Conservation (phyloP, 2,329 filamentous ascomycete genomes). For the Xylariaceae sp. region DNA sequence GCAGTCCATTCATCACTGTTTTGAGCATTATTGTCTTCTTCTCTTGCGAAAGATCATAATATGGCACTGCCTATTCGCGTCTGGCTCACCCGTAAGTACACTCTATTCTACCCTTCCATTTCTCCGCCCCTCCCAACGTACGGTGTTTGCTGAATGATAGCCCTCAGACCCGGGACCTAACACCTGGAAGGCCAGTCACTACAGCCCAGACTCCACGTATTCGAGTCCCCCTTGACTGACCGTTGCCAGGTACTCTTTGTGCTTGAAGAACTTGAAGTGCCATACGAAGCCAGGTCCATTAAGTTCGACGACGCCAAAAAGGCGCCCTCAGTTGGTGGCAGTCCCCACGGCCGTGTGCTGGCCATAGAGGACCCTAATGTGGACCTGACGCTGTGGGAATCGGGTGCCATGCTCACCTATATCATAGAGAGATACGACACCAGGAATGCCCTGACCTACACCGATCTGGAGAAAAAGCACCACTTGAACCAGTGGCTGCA, state of each 20-base stretch:
- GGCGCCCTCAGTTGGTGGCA: slow-evolving; percentile 10
- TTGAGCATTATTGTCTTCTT: too few relatives aligned
- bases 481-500: slow-evolving; percentile 35
- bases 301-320: slow-evolving; percentile 10
- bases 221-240: background rate
- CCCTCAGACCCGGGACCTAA: slow-evolving; percentile 5
- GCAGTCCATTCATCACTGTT: too few relatives aligned
- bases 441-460: slow-evolving; percentile 30
- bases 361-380: slow-evolving; percentile 40
- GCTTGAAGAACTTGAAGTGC: slow-evolving; percentile 12
- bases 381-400: slow-evolving; percentile 40
- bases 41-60: too few relatives aligned
- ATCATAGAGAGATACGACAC: slow-evolving; percentile 37
- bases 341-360: slow-evolving; percentile 21
- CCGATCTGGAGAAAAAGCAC: slow-evolving; percentile 27
- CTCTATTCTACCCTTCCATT: background rate
- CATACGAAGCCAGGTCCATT: slow-evolving; percentile 10
- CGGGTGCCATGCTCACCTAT: slow-evolving; percentile 41
- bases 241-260: slow-evolving; percentile 6
- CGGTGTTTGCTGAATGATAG: too few relatives aligned
- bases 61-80: slow-evolving; percentile 7
- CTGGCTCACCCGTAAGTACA: slow-evolving; percentile 8
- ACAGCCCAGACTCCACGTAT: background rate
- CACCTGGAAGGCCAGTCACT: slow-evolving; percentile 5
- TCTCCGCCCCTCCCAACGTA: too few relatives aligned